Evolutionary conservation across 1,284 basidiomycete species (phyloP).

Genomic region (Trichosporon sp.): DNA sequence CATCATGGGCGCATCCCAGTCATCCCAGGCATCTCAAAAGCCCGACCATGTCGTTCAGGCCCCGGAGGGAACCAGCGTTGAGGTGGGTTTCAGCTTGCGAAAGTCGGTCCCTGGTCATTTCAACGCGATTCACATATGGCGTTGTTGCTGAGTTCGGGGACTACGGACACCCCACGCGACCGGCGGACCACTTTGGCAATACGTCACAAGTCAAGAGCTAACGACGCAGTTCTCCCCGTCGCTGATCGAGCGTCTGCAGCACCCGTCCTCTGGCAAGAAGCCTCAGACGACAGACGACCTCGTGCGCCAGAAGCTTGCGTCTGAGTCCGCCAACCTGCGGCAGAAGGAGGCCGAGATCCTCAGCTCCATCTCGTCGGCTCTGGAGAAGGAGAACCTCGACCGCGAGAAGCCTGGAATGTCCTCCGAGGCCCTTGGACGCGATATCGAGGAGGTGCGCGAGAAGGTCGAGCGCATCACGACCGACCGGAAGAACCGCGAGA

Average conservation of each 20-base stretch:
- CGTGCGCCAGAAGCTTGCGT: slow-evolving; percentile 39
- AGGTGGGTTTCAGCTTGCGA: slow-evolving; percentile 25
- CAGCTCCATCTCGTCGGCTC: slow-evolving; percentile 37
- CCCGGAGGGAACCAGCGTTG: slow-evolving; percentile 37
- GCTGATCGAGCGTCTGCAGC: slow-evolving; percentile 38
- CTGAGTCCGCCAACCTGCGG: slow-evolving; percentile 43
- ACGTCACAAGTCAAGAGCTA: neutral
- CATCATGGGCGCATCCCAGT: slow-evolving; percentile 40
- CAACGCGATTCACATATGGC: neutral
- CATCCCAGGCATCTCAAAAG: slow-evolving; percentile 23
- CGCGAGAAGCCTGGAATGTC: slow-evolving; percentile 46
- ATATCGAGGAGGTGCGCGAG: slow-evolving; percentile 48
- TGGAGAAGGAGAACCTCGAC: slow-evolving; percentile 49
- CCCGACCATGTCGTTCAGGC: slow-evolving; percentile 42
- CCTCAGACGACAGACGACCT: slow-evolving; percentile 35
- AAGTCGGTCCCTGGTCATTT: neutral
- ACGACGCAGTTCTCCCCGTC: slow-evolving; percentile 44
- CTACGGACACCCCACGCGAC: neutral
- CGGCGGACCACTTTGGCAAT: neutral
- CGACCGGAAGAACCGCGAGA: slow-evolving; percentile 33
- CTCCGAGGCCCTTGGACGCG: slow-evolving; percentile 42
- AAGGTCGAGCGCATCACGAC: slow-evolving; percentile 44
- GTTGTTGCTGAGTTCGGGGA: neutral
- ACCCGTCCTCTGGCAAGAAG: slow-evolving; percentile 11
- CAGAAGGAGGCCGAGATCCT: slow-evolving; percentile 46